These are phyloP conservation scores for Cylindricascospora bacillispora DNA, from an alignment of 1,139 yeast species.

Conservation along the genomic window DNA sequence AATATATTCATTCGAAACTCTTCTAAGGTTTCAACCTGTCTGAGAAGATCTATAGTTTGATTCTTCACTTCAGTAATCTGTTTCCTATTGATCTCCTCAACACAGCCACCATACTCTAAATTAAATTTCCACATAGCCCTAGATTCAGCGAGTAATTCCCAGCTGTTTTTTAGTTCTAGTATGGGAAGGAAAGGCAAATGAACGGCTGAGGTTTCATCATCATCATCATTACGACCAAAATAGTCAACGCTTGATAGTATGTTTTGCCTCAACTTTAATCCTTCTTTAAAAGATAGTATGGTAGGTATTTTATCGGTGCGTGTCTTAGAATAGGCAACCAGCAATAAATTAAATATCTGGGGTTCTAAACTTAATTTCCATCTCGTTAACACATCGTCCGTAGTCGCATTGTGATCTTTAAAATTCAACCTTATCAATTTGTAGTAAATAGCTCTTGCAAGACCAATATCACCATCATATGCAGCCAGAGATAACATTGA, in stretches of 20 bases:
- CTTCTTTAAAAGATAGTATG: slow-evolving; percentile 33
- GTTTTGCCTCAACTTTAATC: slow-evolving; percentile 36
- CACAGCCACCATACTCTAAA: slow-evolving; percentile 16
- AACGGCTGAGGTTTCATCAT: slow-evolving; percentile 9
- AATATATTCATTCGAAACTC: slow-evolving; percentile 14
- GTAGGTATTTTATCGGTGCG: slow-evolving; percentile 29
- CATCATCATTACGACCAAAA: slow-evolving; percentile 12
- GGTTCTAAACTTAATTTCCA: slow-evolving; percentile 27
- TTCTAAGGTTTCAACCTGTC: too few relatives aligned
- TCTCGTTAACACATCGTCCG: slow-evolving; percentile 3
- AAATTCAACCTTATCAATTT: slow-evolving; percentile 1
- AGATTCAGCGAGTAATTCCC: slow-evolving; percentile 57
- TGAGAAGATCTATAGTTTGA: slow-evolving; percentile 3
- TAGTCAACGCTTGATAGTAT: slow-evolving; percentile 30
- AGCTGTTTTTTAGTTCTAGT: slow-evolving; percentile 28
- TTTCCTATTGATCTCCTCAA: slow-evolving; percentile 1
- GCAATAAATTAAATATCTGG: slow-evolving; percentile 39
- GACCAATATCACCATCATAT: slow-evolving; percentile 62
- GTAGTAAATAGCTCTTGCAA: slow-evolving; percentile 60
- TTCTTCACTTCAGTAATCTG: slow-evolving; percentile 3
- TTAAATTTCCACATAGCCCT: slow-evolving; percentile 53
- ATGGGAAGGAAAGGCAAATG: slow-evolving; percentile 70
- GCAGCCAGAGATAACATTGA: slow-evolving; percentile 65
- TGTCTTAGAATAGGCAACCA: slow-evolving; percentile 44
- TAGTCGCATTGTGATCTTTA: slow-evolving; percentile 3